phyloP scores from a whole-genome alignment of 108 stramenopile genomes.

The Heterococcus sp. region DNA sequence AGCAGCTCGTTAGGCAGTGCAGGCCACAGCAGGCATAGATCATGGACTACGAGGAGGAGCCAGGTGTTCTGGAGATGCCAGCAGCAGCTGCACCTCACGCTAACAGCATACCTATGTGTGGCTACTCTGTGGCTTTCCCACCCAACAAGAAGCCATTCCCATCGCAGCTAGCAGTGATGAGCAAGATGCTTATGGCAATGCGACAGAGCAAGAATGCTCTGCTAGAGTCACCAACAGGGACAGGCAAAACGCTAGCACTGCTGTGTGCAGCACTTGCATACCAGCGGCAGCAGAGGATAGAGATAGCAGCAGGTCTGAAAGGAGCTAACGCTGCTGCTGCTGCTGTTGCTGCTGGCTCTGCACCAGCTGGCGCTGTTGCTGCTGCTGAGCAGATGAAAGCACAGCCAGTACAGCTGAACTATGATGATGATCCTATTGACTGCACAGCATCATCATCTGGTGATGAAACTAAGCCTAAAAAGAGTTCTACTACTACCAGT shows the following conservation, averaged over 20 bases:
- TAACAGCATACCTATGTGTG: background rate
- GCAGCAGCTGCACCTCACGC: too few species aligned
- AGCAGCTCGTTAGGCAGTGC: too few species aligned
- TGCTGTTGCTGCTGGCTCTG: background rate
- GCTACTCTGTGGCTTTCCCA: background rate
- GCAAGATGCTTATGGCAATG: slow-evolving; percentile 19
- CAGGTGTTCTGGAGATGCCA: too few species aligned
- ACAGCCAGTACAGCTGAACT: background rate
- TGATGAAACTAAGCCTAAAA: too few species aligned
- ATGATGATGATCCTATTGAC: too few species aligned
- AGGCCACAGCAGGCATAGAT: too few species aligned
- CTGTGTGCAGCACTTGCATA: background rate
- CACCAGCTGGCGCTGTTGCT: background rate
- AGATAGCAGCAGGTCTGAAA: background rate
- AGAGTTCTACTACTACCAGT: slow-evolving; percentile 4
- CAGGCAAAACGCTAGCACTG: background rate
- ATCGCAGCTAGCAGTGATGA: slow-evolving; percentile 36
- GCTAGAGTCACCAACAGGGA: too few species aligned
- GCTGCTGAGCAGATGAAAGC: background rate
- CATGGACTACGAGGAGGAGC: too few species aligned
- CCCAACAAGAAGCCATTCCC: slow-evolving; percentile 28
- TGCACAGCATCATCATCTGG: background rate
- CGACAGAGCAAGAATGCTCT: background rate
- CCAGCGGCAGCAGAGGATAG: background rate
- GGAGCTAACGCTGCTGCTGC: background rate